These are phyloP conservation scores for Blyttiomyces sp. DNA, from an alignment of 371 early-diverging fungal genomes.

Conservation along the genomic window DNA sequence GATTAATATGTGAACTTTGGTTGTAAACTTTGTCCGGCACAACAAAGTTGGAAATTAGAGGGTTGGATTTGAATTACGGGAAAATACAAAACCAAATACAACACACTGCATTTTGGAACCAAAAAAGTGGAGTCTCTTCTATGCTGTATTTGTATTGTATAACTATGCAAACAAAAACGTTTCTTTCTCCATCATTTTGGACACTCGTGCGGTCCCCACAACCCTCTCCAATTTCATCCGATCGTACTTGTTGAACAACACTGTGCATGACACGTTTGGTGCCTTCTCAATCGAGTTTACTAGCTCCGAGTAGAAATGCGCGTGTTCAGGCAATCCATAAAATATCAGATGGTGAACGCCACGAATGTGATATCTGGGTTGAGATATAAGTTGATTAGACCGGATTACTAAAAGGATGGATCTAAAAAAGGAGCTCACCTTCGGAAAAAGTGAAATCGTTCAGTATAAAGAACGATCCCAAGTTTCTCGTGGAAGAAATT, in stretches of 20 bases:
- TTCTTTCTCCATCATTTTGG: conserved; percentile 66
- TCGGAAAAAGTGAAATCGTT: conserved; percentile 92
- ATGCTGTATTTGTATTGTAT: no score
- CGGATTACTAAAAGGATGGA: not conserved
- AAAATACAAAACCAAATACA: no score
- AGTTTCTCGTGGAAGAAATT: conserved; percentile 78
- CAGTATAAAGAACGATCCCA: conserved; percentile 79
- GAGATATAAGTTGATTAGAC: not conserved
- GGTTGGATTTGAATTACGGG: no score
- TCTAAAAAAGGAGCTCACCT: conserved; percentile 37
- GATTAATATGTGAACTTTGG: not conserved
- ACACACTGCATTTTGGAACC: no score
- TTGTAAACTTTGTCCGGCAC: no score
- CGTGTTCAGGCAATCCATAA: conserved; percentile 83
- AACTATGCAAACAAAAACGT: conserved; percentile 49
- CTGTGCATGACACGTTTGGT: conserved; percentile 37
- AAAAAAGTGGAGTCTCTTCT: no score
- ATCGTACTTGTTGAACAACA: conserved; percentile 81
- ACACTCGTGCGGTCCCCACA: conserved; percentile 75
- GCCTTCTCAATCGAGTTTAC: conserved; percentile 55
- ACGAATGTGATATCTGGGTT: conserved; percentile 69
- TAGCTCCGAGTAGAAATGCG: conserved; percentile 87
- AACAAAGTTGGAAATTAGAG: no score
- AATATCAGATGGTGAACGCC: conserved; percentile 85
- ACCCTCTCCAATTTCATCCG: conserved; percentile 81